A percentile compares a stretch with the other conserved stretches of the same genome.
Conservation (phyloP, 2,329 filamentous ascomycete genomes). For the Harringtonia lauricola region DNA sequence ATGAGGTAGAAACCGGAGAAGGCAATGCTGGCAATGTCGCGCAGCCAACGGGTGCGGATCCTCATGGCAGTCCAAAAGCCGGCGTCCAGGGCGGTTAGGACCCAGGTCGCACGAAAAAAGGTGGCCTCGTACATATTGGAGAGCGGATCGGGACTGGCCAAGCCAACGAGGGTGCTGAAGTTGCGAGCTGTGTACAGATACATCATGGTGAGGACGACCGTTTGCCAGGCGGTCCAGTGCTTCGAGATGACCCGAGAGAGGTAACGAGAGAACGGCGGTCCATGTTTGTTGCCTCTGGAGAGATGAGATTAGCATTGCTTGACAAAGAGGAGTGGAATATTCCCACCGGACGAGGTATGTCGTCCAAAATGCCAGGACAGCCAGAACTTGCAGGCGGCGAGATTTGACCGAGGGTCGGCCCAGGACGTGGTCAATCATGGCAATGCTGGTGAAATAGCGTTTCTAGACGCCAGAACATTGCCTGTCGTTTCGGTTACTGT, state of each 20-base stretch:
- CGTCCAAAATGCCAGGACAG: constrained; percentile 86
- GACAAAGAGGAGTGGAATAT: not conserved
- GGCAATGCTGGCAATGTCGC: constrained; percentile 70
- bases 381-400: constrained; percentile 82
- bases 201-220: constrained; percentile 73
- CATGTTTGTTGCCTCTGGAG: constrained; percentile 70
- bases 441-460: constrained; percentile 2
- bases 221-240: constrained; percentile 79
- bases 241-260: constrained; percentile 62
- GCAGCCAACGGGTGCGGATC: constrained; percentile 65
- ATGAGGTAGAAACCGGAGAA: constrained; percentile 89
- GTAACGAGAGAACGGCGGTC: constrained; percentile 62
- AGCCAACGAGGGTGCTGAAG: constrained; percentile 81
- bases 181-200: constrained; percentile 88
- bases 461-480: not conserved
- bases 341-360: constrained; percentile 65
- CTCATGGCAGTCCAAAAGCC: constrained; percentile 99
- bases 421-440: constrained; percentile 76
- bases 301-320: not conserved
- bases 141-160: constrained; percentile 87
- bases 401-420: constrained; percentile 86
- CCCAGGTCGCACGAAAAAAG: constrained; percentile 95
- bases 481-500: not conserved
- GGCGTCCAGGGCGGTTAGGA: constrained; percentile 86
- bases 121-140: constrained; percentile 86